These are phyloP conservation scores for Bimuria novae-zelandiae DNA, from an alignment of 2,329 filamentous ascomycete genomes.

Conservation along the genomic window DNA sequence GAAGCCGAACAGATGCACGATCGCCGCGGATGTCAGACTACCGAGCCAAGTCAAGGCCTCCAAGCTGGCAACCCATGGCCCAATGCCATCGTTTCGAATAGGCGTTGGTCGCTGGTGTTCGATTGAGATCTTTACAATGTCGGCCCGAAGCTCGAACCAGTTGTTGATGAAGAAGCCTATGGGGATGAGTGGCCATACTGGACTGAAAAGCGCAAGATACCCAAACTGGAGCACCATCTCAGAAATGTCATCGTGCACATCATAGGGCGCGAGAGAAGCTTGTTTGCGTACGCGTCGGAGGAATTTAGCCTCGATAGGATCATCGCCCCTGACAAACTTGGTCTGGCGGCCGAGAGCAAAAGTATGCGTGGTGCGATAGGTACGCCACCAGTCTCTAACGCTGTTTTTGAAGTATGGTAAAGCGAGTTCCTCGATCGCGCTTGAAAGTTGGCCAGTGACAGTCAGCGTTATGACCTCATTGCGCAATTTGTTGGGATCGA, in stretches of 20 bases:
- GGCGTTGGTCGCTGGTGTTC: slow-evolving; percentile 38
- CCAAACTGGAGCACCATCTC: slow-evolving; percentile 46
- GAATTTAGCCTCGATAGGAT: slow-evolving; percentile 36
- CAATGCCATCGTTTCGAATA: slow-evolving; percentile 36
- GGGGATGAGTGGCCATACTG: slow-evolving; percentile 41
- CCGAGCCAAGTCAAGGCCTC: slow-evolving; percentile 42
- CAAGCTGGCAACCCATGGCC: slow-evolving; percentile 39
- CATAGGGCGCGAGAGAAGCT: slow-evolving; percentile 33
- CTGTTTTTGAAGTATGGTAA: slow-evolving; percentile 37
- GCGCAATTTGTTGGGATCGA: slow-evolving; percentile 34
- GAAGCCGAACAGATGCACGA: slow-evolving; percentile 39
- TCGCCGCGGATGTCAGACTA: slow-evolving; percentile 37
- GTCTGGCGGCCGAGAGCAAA: slow-evolving; percentile 3
- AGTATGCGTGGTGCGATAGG: slow-evolving; percentile 21
- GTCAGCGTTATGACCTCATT: slow-evolving; percentile 43
- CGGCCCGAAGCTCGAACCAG: slow-evolving; percentile 42
- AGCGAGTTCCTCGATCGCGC: slow-evolving; percentile 35
- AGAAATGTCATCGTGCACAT: slow-evolving; percentile 42
- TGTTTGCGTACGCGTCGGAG: slow-evolving; percentile 36
- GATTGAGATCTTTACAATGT: slow-evolving; percentile 41
- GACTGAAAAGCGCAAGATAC: slow-evolving; percentile 41
- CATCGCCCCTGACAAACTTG: slow-evolving; percentile 20
- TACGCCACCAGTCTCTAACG: slow-evolving; percentile 35
- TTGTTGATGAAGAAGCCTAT: slow-evolving; percentile 45
- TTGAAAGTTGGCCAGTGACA: slow-evolving; percentile 39